Base-by-base conservation (phyloP, 257 asterid genomes). In the Capsicum baccatum region DNA sequence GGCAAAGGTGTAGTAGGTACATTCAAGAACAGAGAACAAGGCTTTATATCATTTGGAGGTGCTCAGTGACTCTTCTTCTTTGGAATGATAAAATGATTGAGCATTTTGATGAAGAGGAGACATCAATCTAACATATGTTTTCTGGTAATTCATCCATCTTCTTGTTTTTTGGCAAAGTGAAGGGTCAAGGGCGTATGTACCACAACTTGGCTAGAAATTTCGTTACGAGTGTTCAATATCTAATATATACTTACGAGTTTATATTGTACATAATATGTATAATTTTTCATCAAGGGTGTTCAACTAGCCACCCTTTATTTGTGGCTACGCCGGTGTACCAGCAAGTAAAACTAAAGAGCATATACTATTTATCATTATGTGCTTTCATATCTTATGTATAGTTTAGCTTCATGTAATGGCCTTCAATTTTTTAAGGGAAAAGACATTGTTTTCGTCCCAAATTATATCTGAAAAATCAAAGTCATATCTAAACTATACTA, bases 21-120 rank as follows among this genome's bases (percentile, higher is more conserved):
- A 83, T 94, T 70, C 97, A 92, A 86, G 99, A 94, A 89, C 93
- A 90, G 81, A 89, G 97, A 79, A 95, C 99, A 3, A 89, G 97
- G 48, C 76, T 95, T 79, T 92, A 94, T 87, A 95, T 95, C 83
- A 84, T 95, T 7, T 95, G 99, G 99, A 91, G 89, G 84, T 94
- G 99, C 87, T 91, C 92, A 0, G 78, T 92, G 14, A 87, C 89
- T 76, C 97, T 95, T 35, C 90, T 95, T 82, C 86, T 89, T 10
- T 90, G 86, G 90, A 91, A 94, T 85, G 92, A 94, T 67, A 78
- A 52, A 26, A 78, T 54, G 64, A 78, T 78, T 54, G 64, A 78
- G 15, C 81, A 78, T 54, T 78, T 78, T 54, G 81, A 54, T 78
- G 81, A 78, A 14, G 81, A 78, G 54, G 63, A 78, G 26, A 54